phyloP scores from a whole-genome alignment of 2,329 filamentous ascomycete species.

The Biscogniauxia sp. region DNA sequence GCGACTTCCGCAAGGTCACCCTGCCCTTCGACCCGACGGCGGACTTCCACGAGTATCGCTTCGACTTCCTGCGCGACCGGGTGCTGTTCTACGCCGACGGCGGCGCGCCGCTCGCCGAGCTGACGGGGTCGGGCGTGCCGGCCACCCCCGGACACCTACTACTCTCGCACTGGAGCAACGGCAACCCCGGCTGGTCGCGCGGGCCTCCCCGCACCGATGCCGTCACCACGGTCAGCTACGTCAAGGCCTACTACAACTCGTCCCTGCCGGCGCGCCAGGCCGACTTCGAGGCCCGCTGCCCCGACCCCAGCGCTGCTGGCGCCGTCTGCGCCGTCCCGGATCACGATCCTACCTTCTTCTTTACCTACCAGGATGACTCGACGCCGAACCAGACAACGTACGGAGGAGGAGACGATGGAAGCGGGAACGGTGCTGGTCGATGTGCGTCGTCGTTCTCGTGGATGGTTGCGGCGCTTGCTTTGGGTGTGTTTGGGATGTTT shows the following conservation, averaged over 20 bases:
- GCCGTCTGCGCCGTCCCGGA: conserved; percentile 53
- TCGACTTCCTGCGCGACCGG: conserved; percentile 64
- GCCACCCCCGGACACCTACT: conserved; percentile 62
- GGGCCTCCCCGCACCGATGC: conserved; percentile 66
- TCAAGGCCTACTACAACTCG: conserved; percentile 80
- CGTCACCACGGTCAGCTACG: conserved; percentile 62
- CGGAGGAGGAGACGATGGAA: conserved; percentile 4
- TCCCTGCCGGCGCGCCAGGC: conserved; percentile 42
- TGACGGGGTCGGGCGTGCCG: conserved; percentile 58
- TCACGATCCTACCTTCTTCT: conserved; percentile 46
- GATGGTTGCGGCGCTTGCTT: not conserved
- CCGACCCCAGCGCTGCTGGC: conserved; percentile 33
- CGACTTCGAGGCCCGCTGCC: conserved; percentile 43
- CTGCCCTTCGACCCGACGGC: conserved; percentile 65
- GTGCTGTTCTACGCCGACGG: conserved; percentile 72
- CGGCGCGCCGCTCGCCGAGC: conserved; percentile 52
- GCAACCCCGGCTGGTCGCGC: conserved; percentile 67
- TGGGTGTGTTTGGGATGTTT: conserved; percentile 1
- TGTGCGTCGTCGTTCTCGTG: conserved; percentile 7
- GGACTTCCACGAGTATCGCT: conserved; percentile 74
- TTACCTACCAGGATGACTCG: conserved; percentile 45
- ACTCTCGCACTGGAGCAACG: conserved; percentile 77
- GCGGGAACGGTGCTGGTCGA: not conserved
- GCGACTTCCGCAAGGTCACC: conserved; percentile 54
- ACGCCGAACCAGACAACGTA: conserved; percentile 47